phyloP scores from a whole-genome alignment of 306 rosid species.

The Cicer yamashitae region DNA sequence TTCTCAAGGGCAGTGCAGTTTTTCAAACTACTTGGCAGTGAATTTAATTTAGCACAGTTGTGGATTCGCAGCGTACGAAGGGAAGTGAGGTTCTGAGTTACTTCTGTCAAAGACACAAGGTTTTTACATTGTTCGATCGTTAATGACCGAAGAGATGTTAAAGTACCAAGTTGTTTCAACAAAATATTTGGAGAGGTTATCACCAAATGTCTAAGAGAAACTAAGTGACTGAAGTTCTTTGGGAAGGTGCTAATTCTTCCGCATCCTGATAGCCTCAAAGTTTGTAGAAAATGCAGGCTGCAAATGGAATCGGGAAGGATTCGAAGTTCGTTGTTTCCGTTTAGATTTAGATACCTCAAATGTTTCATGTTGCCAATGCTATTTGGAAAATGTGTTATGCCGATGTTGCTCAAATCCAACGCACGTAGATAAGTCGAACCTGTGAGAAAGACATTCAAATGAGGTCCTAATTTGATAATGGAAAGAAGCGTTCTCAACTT shows the following conservation, averaged over 20 bases:
- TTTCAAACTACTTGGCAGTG: slow-evolving; percentile 28
- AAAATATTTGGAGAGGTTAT: slow-evolving; percentile 33
- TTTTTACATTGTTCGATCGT: slow-evolving; percentile 35
- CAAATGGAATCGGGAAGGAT: slow-evolving; percentile 40
- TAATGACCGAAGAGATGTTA: slow-evolving; percentile 38
- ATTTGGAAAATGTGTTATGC: slow-evolving; percentile 11
- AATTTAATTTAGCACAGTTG: slow-evolving; percentile 35
- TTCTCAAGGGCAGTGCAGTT: slow-evolving; percentile 34
- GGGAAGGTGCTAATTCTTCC: slow-evolving; percentile 27
- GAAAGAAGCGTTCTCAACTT: slow-evolving; percentile 36
- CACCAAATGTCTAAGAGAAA: slow-evolving; percentile 37
- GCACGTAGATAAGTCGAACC: slow-evolving; percentile 10
- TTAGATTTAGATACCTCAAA: slow-evolving; percentile 43
- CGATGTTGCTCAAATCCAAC: slow-evolving; percentile 40
- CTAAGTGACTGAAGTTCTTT: slow-evolving; percentile 5
- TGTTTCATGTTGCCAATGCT: slow-evolving; percentile 35
- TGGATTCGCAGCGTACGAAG: slow-evolving; percentile 40
- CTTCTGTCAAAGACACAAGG: slow-evolving; percentile 35
- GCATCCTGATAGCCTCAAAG: slow-evolving; percentile 37
- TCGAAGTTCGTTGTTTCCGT: slow-evolving; percentile 7
- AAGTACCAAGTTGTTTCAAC: slow-evolving; percentile 24
- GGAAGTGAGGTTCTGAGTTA: slow-evolving; percentile 15
- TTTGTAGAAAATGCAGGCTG: slow-evolving; percentile 29
- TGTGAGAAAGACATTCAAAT: not conserved
- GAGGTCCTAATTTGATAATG: not conserved